Evolutionary conservation across 2,329 filamentous ascomycete species (phyloP), one percentile per base, ranked within the genome.

Genomic region (Juglanconis oblonga): DNA sequence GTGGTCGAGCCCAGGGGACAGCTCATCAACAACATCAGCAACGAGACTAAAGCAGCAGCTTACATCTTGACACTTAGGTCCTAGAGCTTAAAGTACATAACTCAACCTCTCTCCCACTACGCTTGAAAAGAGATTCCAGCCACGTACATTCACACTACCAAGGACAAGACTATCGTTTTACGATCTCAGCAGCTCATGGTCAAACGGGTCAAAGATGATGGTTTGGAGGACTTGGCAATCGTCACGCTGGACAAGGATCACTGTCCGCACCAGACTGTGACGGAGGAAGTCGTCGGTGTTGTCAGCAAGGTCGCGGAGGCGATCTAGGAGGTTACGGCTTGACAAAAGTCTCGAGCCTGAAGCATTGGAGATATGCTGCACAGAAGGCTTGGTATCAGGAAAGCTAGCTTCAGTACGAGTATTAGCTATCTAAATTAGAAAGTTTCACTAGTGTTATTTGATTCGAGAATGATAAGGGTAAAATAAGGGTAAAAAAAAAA

Each of bases 141-240:
- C 11, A 49, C 40, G 11, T 62, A 64, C 42, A 52, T 62, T 6
- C 52, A 57, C 31, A 38, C 44, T 3, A 58, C 36, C 17, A 59
- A 59, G 11, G 62, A 64, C 32, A 53, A 24, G 49, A 42, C 36
- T 33, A 10, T 64, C 1, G 17, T 42, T n/a, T 14, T 42, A 2
- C 36, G 42, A 3, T 59, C 56, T 24, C 59, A 64, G n/a, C 32
- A 57, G 31, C 35, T 31, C 10, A 57, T 64, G 50, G 50, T 64
- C 3, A 31, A 29, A 17, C 31, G 40, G 8, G 32, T 58, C 33
- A 48, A 54, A 31, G 51, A 35, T 7, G 14, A 55, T 31, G 62
- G 56, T 11, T 13, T 52, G 5, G 17, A 24, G 7, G 24, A 57
- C 24, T 57, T 62, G 11, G 17, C 42, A 7, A 32, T 49, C n/a